Percentiles rank a stretch among this genome's conserved stretches.
Evolutionary conservation across 306 rosid genomes (phyloP).

Genomic region (Vicia faba): DNA sequence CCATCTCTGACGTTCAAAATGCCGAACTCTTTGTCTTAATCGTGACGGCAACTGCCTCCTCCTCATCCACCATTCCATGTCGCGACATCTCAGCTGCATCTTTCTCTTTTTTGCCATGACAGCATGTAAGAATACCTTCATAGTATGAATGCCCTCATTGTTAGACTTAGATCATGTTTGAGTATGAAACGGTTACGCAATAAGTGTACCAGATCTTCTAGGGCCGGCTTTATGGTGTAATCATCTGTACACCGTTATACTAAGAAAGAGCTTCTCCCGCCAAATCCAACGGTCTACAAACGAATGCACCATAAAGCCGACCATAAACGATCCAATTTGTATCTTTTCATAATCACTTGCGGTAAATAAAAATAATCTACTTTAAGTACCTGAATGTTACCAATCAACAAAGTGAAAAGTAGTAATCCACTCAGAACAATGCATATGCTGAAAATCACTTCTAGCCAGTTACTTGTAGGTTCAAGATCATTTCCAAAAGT

Average conservation of each 20-base stretch:
- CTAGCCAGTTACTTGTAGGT: conserved; percentile 94
- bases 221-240: no score
- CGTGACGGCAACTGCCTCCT: conserved; percentile 89
- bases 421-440: conserved; percentile 81
- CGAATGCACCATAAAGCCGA: no score
- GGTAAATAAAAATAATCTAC: neutral
- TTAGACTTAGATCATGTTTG: conserved; percentile 40
- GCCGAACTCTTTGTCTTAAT: conserved; percentile 84
- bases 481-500: conserved; percentile 98
- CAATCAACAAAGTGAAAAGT: conserved; percentile 94
- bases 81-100: conserved; percentile 92
- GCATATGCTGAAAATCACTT: conserved; percentile 92
- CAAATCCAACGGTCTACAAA: no score
- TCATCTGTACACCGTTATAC: no score
- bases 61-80: conserved; percentile 99
- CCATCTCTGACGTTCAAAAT: conserved; percentile 90
- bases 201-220: neutral
- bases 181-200: conserved; percentile 10
- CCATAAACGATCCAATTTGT: no score
- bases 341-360: no score
- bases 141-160: conserved; percentile 4
- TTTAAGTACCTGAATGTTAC: conserved; percentile 83
- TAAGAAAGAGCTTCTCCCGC: no score
- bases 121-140: conserved; percentile 84
- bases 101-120: conserved; percentile 98